Evolutionary conservation across 2,329 filamentous ascomycete species (phyloP).

Genomic region (Colletotrichum falcatum): DNA sequence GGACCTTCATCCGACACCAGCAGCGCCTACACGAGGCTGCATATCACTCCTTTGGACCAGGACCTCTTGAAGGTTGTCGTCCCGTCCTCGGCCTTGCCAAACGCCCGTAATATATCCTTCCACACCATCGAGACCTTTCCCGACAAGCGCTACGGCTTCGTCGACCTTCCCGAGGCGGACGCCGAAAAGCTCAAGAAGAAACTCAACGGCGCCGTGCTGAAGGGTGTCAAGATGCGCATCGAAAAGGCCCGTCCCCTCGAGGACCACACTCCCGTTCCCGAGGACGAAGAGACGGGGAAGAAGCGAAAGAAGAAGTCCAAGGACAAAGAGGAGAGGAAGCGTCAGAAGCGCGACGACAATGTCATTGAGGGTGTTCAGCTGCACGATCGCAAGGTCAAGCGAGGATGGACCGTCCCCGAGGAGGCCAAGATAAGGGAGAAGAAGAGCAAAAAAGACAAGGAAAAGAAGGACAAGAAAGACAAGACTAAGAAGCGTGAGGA

Average conservation of each 20-base stretch:
- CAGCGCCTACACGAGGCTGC: slow-evolving; percentile 69
- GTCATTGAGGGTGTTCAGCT: slow-evolving; percentile 77
- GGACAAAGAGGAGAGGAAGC: slow-evolving; percentile 53
- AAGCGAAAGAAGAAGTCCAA: slow-evolving; percentile 58
- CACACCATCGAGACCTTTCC: slow-evolving; percentile 89
- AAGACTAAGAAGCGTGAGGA: slow-evolving; percentile 67
- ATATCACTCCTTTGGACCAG: slow-evolving; percentile 88
- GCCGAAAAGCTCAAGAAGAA: slow-evolving; percentile 94
- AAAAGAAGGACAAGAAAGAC: slow-evolving; percentile 60
- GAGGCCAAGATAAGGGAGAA: slow-evolving; percentile 61
- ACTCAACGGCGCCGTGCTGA: slow-evolving; percentile 86
- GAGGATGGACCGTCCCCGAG: slow-evolving; percentile 85
- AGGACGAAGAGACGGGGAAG: slow-evolving; percentile 51
- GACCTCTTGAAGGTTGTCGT: slow-evolving; percentile 80
- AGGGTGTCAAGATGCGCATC: slow-evolving; percentile 85
- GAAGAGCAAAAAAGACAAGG: slow-evolving; percentile 59
- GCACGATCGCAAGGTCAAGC: slow-evolving; percentile 81
- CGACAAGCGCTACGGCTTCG: slow-evolving; percentile 89
- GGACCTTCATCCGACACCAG: slow-evolving; percentile 33
- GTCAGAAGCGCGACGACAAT: slow-evolving; percentile 64
- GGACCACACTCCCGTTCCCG: slow-evolving; percentile 53
- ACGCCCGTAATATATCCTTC: slow-evolving; percentile 86
- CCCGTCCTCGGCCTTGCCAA: slow-evolving; percentile 72
- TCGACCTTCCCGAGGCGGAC: slow-evolving; percentile 83
- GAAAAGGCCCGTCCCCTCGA: slow-evolving; percentile 81